Evolutionary conservation across 2,329 filamentous ascomycete genomes (phyloP), one percentile per base, ranked within the genome.

Genomic region (Colletotrichum paranaense): DNA sequence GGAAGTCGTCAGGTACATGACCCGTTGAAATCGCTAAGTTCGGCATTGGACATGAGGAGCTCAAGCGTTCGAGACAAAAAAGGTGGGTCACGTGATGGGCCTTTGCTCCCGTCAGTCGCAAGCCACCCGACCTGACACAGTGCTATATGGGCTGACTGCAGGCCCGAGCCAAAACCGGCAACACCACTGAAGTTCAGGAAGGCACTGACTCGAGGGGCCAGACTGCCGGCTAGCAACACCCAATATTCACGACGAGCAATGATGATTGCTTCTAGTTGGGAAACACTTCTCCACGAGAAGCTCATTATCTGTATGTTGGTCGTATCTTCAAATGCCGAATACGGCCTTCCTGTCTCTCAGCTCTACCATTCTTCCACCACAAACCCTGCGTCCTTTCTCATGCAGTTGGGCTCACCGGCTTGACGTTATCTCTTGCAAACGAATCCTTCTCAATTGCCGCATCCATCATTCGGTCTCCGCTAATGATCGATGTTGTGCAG

Each of bases 401-500:
- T 52, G 58, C 75, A 64, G 74, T 78, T 75, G 32, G 79, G 68
- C 38, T 71, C 73, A 53, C 35, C 56, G 71, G 67, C 35, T 57
- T 71, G 22, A 49, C 38, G 16, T 60, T 70, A 14, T 86, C 84
- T 76, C 82, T 88, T 55, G 86, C 87, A 81, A 92, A 93, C 30
- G 88, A 89, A 59, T 86, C 88, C 79, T 88, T 93, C 86, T 97
- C 94, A 77, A 96, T 92, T 68, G 93, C 95, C 59, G 92, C 91
- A 62, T 94, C 93, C 88, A 99, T 95, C 85, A 98, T 94, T 79
- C 89, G 91, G 82, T 96, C 94, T 32, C 97, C 97, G 84, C 91
- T 97, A 73, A 98, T 91, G 55, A 99, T 92, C 67, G 94, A 94
- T 19, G 97, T 99, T 62, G 97, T 96, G 81, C 94, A 97, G 79